A percentile compares a stretch with the other conserved stretches of the same genome.
These are phyloP conservation scores for Colletotrichum graminicola DNA, from an alignment of 2,329 filamentous ascomycete genomes.

Conservation along the genomic window DNA sequence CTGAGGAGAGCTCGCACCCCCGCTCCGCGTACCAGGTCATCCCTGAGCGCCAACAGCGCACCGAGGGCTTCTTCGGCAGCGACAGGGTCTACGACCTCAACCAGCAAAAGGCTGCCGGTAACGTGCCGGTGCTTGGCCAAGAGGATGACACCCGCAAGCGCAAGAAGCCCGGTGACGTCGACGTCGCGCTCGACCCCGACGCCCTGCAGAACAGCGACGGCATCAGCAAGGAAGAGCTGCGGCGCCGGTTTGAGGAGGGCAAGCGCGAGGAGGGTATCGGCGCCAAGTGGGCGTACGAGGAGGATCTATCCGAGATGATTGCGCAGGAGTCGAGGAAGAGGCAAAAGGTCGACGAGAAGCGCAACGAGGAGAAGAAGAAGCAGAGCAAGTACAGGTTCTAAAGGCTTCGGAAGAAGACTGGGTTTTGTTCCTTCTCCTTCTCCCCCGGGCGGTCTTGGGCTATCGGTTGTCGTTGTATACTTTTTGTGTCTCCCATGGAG, in stretches of 20 bases:
- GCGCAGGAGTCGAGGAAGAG: constrained; percentile 92
- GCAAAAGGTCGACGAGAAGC: constrained; percentile 88
- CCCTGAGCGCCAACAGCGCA: constrained; percentile 85
- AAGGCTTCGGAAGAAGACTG: constrained; percentile 7
- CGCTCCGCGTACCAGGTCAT: constrained; percentile 90
- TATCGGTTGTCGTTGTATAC: constrained; percentile 35
- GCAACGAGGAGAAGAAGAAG: constrained; percentile 71
- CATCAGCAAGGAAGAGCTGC: constrained; percentile 86
- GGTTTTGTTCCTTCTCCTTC: too few species aligned
- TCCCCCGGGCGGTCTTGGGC: neutral
- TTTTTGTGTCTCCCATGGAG: neutral
- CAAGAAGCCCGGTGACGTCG: constrained; percentile 96
- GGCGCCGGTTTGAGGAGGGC: constrained; percentile 82
- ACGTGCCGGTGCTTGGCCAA: constrained; percentile 80
- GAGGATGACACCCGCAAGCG: constrained; percentile 84
- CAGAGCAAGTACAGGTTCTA: constrained; percentile 66
- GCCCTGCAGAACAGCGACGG: constrained; percentile 79
- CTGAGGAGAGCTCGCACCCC: constrained; percentile 81
- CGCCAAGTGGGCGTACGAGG: constrained; percentile 80
- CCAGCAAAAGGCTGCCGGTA: constrained; percentile 55
- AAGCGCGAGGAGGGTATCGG: constrained; percentile 74
- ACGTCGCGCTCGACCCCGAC: constrained; percentile 91
- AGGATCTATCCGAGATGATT: constrained; percentile 96
- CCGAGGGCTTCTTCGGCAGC: constrained; percentile 95
- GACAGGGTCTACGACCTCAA: constrained; percentile 93